These are phyloP conservation scores for Gomphus bonarii DNA, from an alignment of 1,284 basidiomycete genomes.

Conservation along the genomic window DNA sequence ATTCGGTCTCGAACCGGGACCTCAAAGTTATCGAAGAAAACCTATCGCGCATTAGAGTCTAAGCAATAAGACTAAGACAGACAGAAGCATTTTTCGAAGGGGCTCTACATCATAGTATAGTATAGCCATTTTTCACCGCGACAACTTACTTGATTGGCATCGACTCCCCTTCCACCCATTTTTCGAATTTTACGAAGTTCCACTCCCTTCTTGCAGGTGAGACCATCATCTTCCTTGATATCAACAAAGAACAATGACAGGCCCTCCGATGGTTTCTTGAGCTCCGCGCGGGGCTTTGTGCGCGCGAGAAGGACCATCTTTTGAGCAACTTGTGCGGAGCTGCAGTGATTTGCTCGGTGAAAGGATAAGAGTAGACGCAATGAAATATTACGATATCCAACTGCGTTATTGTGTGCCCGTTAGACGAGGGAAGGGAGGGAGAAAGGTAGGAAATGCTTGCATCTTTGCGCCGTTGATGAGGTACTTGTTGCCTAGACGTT, in stretches of 20 bases:
- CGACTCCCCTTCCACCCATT: slow-evolving; percentile 27
- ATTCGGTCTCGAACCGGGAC: slow-evolving; percentile 21
- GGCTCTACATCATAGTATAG: background rate
- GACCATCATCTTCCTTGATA: slow-evolving; percentile 16
- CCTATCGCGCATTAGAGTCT: slow-evolving; percentile 3
- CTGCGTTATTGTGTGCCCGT: background rate
- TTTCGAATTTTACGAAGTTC: slow-evolving; percentile 23
- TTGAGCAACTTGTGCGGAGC: slow-evolving; percentile 21
- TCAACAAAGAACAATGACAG: slow-evolving; percentile 21
- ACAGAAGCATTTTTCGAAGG: too few species aligned
- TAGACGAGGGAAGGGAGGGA: background rate
- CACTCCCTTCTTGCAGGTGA: slow-evolving; percentile 13
- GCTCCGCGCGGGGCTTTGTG: slow-evolving; percentile 19
- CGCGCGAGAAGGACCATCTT: slow-evolving; percentile 24
- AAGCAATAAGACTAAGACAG: background rate
- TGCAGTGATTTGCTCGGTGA: background rate
- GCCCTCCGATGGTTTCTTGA: slow-evolving; percentile 14
- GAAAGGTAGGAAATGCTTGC: background rate
- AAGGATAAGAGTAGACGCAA: background rate
- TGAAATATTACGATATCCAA: slow-evolving; percentile 15
- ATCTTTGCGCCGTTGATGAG: slow-evolving; percentile 23
- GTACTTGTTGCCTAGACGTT: slow-evolving; percentile 16
- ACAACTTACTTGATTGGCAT: slow-evolving; percentile 21
- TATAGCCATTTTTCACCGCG: background rate
- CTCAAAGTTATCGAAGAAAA: slow-evolving; percentile 26